Percentiles rank a stretch among this genome's conserved stretches.
phyloP scores from a whole-genome alignment of 108 stramenopile species.

The Skeletonema costatum region DNA sequence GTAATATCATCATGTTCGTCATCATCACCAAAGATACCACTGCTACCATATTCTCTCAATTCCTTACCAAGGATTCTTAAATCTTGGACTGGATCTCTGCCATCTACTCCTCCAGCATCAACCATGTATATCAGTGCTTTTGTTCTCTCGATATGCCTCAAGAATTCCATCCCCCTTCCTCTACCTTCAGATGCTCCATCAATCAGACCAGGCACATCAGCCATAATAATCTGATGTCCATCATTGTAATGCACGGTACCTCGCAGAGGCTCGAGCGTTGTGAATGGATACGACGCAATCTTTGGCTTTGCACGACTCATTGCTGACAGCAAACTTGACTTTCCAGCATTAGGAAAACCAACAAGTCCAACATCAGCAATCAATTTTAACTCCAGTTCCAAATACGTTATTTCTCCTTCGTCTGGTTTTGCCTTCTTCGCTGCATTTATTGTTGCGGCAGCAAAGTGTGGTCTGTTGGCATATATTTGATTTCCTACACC shows the following conservation, averaged over 20 bases:
- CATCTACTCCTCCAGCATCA: slow-evolving; percentile 79
- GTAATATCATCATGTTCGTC: slow-evolving; percentile 2
- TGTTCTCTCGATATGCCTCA: slow-evolving; percentile 79
- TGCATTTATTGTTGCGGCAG: slow-evolving; percentile 27
- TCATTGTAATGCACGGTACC: slow-evolving; percentile 90
- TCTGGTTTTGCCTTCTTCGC: slow-evolving; percentile 50
- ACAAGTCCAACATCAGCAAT: slow-evolving; percentile 98
- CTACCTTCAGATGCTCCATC: slow-evolving; percentile 93
- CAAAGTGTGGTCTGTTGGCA: slow-evolving; percentile 57
- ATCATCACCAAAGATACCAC: slow-evolving; percentile 27
- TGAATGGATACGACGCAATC: slow-evolving; percentile 98
- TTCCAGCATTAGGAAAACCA: slow-evolving; percentile 99
- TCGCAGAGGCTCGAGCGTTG: slow-evolving; percentile 94
- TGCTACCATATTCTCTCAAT: slow-evolving; percentile 66
- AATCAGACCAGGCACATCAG: slow-evolving; percentile 97
- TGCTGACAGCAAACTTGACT: slow-evolving; percentile 87
- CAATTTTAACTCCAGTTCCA: slow-evolving; percentile 94
- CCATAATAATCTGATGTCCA: slow-evolving; percentile 78
- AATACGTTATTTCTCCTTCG: slow-evolving; percentile 51
- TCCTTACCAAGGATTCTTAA: slow-evolving; percentile 71
- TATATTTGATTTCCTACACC: slow-evolving; percentile 70
- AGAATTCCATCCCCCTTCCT: slow-evolving; percentile 94
- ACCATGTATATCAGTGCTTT: slow-evolving; percentile 60
- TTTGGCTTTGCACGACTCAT: slow-evolving; percentile 91
- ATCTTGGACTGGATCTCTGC: slow-evolving; percentile 71